Percentiles rank a stretch among this genome's conserved stretches.
These are phyloP conservation scores for Anthoceros angustus DNA, from an alignment of 225 moss, liverwort and hornwort species.

Conservation along the genomic window DNA sequence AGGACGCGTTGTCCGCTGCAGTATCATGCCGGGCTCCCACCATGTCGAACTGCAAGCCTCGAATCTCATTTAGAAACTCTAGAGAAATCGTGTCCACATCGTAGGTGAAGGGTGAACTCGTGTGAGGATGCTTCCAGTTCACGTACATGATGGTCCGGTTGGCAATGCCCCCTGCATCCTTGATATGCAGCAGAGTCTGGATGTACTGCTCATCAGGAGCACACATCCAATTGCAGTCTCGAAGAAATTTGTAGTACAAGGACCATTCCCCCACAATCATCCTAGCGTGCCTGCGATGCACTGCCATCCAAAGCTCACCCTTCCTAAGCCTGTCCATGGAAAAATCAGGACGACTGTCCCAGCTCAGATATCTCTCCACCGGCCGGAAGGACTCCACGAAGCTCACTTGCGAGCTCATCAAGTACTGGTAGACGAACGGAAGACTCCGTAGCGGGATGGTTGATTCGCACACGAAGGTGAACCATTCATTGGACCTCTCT, in stretches of 20 bases:
- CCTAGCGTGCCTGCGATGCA: slow-evolving; percentile 15
- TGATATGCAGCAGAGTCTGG: slow-evolving; percentile 24
- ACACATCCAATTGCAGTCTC: slow-evolving; percentile 12
- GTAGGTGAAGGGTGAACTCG: slow-evolving; percentile 7
- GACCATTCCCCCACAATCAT: slow-evolving; percentile 16
- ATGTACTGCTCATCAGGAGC: slow-evolving; percentile 30
- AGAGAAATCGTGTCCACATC: neutral
- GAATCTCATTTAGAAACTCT: slow-evolving; percentile 12
- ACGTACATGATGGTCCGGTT: slow-evolving; percentile 28
- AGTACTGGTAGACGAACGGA: slow-evolving; percentile 15
- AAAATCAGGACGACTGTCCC: slow-evolving; percentile 23
- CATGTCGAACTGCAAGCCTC: slow-evolving; percentile 12
- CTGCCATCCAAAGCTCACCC: slow-evolving; percentile 38
- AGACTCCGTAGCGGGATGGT: slow-evolving; percentile 23
- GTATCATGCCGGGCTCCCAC: slow-evolving; percentile 28
- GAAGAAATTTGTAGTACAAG: slow-evolving; percentile 19
- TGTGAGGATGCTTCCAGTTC: slow-evolving; percentile 16
- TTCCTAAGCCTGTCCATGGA: slow-evolving; percentile 17
- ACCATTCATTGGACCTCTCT: slow-evolving; percentile 22
- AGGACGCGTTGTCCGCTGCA: slow-evolving; percentile 17
- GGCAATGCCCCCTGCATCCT: slow-evolving; percentile 19
- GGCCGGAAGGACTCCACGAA: slow-evolving; percentile 34
- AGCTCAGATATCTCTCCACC: slow-evolving; percentile 5
- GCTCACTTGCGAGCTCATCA: slow-evolving; percentile 19
- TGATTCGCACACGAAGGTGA: slow-evolving; percentile 21